These are phyloP conservation scores for Coelastrella sp. DNA, from an alignment of 139 green algal genomes.

Conservation along the genomic window DNA sequence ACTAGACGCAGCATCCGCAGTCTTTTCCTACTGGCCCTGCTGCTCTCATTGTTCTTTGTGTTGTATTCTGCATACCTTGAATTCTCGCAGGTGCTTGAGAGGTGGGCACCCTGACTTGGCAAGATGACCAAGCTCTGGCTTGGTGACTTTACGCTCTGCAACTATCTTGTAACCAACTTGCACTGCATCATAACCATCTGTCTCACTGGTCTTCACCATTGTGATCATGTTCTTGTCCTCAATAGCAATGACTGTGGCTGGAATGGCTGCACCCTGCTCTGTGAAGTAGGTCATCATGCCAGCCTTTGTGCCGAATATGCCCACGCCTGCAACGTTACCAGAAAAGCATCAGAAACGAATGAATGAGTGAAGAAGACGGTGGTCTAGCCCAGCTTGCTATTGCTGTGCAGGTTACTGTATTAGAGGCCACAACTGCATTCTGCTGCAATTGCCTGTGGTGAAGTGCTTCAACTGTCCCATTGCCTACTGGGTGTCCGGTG, in stretches of 20 bases:
- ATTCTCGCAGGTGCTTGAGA: conserved; percentile 92
- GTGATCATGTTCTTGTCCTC: conserved; percentile 95
- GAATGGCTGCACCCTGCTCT: conserved; percentile 83
- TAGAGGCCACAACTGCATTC: no score
- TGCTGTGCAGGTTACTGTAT: no score
- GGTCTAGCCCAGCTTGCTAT: no score
- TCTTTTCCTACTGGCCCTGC: no score
- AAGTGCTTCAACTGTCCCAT: no score
- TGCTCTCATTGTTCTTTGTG: background rate
- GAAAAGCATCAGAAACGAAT: background rate
- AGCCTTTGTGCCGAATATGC: conserved; percentile 95
- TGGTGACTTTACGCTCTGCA: conserved; percentile 86
- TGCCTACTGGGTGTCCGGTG: no score
- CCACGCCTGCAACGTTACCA: conserved; percentile 33
- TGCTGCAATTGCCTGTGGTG: no score
- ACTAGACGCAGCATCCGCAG: no score
- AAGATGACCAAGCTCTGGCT: conserved; percentile 95
- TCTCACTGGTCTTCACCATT: conserved; percentile 92
- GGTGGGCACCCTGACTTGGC: conserved; percentile 85
- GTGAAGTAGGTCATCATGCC: conserved; percentile 98
- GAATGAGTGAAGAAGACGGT: background rate
- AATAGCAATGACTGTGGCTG: conserved; percentile 93
- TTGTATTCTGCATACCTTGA: conserved; percentile 73
- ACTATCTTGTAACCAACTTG: conserved; percentile 84
- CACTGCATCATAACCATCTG: conserved; percentile 95